A percentile compares a stretch with the other conserved stretches of the same genome.
These are phyloP conservation scores for Penicillium rolfsii DNA, from an alignment of 2,329 filamentous ascomycete genomes.

Conservation along the genomic window DNA sequence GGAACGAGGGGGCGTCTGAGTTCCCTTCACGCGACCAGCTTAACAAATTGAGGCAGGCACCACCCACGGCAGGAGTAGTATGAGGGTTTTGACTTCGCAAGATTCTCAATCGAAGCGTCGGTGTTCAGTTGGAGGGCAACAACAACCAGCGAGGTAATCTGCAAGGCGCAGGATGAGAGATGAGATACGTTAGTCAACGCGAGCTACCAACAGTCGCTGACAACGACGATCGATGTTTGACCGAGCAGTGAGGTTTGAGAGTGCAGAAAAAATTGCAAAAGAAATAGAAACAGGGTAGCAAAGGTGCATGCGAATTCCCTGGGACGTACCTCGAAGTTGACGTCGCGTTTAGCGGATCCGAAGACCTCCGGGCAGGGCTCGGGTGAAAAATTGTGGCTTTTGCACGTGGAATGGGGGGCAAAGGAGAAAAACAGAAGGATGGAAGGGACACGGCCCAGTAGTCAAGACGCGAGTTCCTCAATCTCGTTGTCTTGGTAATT, in stretches of 20 bases:
- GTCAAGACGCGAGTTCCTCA: neutral
- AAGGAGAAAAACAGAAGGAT: neutral
- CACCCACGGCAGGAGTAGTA: slow-evolving; percentile 11
- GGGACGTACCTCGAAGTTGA: slow-evolving; percentile 23
- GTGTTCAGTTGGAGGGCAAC: neutral
- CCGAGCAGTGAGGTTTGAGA: neutral
- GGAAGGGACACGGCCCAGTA: slow-evolving; percentile 7
- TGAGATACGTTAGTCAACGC: slow-evolving; percentile 9
- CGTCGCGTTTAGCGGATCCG: slow-evolving; percentile 22
- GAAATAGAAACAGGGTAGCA: neutral
- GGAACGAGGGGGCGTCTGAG: slow-evolving; percentile 12
- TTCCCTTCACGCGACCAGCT: slow-evolving; percentile 15
- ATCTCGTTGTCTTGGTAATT: neutral
- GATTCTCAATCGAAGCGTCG: neutral
- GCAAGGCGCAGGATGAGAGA: neutral
- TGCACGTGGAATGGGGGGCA: slow-evolving; percentile 29
- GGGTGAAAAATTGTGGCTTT: slow-evolving; percentile 20
- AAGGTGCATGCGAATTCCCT: neutral
- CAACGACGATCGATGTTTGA: neutral
- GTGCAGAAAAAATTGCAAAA: neutral
- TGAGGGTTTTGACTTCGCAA: neutral
- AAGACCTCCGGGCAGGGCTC: slow-evolving; percentile 26
- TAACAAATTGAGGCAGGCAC: slow-evolving; percentile 21
- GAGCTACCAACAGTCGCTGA: neutral
- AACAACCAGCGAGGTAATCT: slow-evolving; percentile 10